Evolutionary conservation across 345 rosid genomes (phyloP), one percentile per base, ranked within the genome.

Genomic region (Citrus glauca): DNA sequence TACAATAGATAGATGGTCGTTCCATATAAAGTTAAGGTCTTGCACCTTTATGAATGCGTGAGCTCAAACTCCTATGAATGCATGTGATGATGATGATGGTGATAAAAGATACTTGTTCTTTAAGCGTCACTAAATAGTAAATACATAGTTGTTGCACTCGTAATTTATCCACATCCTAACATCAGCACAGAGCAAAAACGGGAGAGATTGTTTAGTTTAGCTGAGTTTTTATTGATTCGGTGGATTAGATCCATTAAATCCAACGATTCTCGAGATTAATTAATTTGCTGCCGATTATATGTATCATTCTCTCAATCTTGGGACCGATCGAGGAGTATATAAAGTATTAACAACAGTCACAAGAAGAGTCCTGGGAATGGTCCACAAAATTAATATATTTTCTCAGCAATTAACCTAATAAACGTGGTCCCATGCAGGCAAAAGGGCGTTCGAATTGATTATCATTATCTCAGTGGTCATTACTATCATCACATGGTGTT

Each of bases 401-500:
- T 56, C 37, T 72, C 75, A 56, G 33, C 65, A 72, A 10, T 48
- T 63, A 9, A 2, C 17, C 6, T 2, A 19, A 33, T n/a, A 5
- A 48, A 62, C 32, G 63, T 16, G 78, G 78, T 66, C 78, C 72
- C 33, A 24, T 30, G 27, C n/a, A 35, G 16, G 37, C 50, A 71
- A 71, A 6, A 45, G 65, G 33, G 35, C 27, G 33, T 9, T 42
- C 5, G 67, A 20, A 64, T 32, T 6, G 68, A 75, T 30, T 28
- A 28, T 50, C 59, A 27, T 71, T n/a, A 8, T 48, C 57, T 20
- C 9, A 25, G 42, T 5, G 0, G 67, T 28, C 59, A 62, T 75
- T 32, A 65, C 35, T 53, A 24, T 4, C 40, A 6, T 75, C 63
- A 32, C 78, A 65, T 75, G 78, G 63, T 11, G 38, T 63, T 20